Percentiles rank a stretch among this genome's conserved stretches.
Evolutionary conservation across 345 rosid species (phyloP).

Genomic region (Linum tenue): DNA sequence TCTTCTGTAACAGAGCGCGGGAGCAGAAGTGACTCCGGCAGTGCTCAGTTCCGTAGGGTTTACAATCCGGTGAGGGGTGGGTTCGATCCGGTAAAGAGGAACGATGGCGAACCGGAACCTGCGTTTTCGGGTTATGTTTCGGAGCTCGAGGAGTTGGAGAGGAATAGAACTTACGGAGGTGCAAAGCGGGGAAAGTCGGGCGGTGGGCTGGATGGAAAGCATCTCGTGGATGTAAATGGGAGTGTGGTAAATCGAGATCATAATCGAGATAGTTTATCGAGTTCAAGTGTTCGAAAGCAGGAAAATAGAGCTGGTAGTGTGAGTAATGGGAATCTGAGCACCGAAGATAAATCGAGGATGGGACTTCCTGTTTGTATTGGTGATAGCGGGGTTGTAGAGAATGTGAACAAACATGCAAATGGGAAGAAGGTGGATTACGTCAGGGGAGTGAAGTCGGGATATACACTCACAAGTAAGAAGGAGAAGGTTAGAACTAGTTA

Average conservation of each 20-base stretch:
- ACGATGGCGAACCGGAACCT: background rate
- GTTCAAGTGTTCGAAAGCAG: background rate
- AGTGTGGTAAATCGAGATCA: background rate
- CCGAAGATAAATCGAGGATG: slow-evolving; percentile 6
- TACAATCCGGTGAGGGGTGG: background rate
- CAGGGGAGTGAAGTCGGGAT: slow-evolving; percentile 14
- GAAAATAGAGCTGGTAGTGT: background rate
- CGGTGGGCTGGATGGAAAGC: background rate
- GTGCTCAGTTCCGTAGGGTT: background rate
- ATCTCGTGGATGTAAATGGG: background rate
- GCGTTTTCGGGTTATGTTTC: background rate
- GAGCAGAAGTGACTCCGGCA: background rate
- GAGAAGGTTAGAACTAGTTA: slow-evolving; percentile 34
- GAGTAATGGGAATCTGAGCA: slow-evolving; percentile 4
- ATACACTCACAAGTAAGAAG: slow-evolving; percentile 34
- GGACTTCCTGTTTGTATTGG: slow-evolving; percentile 10
- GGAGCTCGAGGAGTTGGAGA: background rate
- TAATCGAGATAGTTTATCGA: background rate
- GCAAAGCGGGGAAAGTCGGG: background rate
- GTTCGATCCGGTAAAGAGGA: background rate
- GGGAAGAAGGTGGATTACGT: slow-evolving; percentile 8
- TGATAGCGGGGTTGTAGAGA: slow-evolving; percentile 9
- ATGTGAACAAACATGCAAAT: slow-evolving; percentile 10
- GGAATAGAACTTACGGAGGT: background rate
- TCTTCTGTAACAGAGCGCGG: background rate